Conservation (phyloP, 2,329 filamentous ascomycete species). For the Penicillium sclerotiorum region DNA sequence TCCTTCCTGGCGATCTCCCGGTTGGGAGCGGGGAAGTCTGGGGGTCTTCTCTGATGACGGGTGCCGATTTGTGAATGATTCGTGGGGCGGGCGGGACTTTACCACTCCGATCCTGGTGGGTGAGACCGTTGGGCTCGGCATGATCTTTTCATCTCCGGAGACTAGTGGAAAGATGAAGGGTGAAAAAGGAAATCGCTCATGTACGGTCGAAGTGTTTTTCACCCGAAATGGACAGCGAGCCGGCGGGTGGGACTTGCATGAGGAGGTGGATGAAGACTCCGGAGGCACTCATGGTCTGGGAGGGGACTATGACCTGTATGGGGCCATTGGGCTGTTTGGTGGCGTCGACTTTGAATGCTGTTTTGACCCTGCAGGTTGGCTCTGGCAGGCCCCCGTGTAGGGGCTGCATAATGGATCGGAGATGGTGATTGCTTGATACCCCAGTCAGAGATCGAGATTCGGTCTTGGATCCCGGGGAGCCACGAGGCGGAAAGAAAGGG, state of each 20-base stretch:
- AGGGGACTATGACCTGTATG: slow-evolving; percentile 66
- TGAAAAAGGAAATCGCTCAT: slow-evolving; percentile 18
- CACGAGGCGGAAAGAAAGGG: too few relatives aligned
- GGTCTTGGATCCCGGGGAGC: too few relatives aligned
- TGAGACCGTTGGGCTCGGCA: slow-evolving; percentile 62
- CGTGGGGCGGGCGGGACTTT: slow-evolving; percentile 62
- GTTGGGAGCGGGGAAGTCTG: slow-evolving; percentile 64
- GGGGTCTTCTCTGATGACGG: slow-evolving; percentile 67
- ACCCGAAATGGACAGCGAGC: slow-evolving; percentile 58
- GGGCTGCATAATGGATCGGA: not conserved
- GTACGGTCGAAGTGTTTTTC: slow-evolving; percentile 60
- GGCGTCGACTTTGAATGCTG: slow-evolving; percentile 62
- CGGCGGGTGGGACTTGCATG: slow-evolving; percentile 62
- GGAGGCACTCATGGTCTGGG: slow-evolving; percentile 66
- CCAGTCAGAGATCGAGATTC: too few relatives aligned
- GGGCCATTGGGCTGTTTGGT: slow-evolving; percentile 63
- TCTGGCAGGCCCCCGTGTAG: slow-evolving; percentile 37
- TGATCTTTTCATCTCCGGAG: slow-evolving; percentile 52
- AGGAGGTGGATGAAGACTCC: slow-evolving; percentile 60
- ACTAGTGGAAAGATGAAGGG: not conserved
- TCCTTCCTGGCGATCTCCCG: slow-evolving; percentile 63
- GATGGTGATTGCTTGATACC: not conserved
- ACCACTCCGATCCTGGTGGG: slow-evolving; percentile 55
- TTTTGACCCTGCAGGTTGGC: slow-evolving; percentile 54
- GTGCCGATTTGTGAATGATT: slow-evolving; percentile 64